Evolutionary conservation across 768 basidiomycete species (phyloP).

Genomic region (Mycena venus): DNA sequence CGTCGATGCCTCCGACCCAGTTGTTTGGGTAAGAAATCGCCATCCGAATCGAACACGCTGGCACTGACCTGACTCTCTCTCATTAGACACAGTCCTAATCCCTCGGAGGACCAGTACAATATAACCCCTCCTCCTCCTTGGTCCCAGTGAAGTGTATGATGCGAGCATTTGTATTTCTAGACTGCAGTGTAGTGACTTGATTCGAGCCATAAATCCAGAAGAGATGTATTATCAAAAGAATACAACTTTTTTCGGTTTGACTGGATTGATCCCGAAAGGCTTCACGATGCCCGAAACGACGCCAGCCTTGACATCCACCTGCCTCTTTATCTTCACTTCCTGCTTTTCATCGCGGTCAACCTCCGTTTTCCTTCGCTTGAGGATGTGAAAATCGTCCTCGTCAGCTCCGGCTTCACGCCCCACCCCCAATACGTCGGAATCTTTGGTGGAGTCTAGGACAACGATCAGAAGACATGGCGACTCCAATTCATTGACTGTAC

Average conservation of each 20-base stretch:
- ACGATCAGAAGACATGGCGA: background rate
- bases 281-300: conserved; percentile 57
- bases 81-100: background rate
- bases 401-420: conserved; percentile 82
- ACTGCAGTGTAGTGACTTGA: too few species aligned
- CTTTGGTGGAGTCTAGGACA: conserved; percentile 52
- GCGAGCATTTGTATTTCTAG: background rate
- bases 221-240: too few species aligned
- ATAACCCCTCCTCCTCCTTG: background rate
- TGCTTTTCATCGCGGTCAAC: conserved; percentile 72
- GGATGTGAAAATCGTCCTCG: conserved; percentile 93
- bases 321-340: conserved; percentile 57
- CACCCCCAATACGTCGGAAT: conserved; percentile 55
- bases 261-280: conserved; percentile 43
- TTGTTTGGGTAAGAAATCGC: background rate
- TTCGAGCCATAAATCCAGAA: too few species aligned
- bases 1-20: background rate
- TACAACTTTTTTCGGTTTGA: conserved; percentile 60
- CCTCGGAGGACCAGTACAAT: background rate
- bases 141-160: background rate
- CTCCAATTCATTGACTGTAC: conserved; percentile 36
- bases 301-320: conserved; percentile 58
- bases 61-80: background rate
- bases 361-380: conserved; percentile 74
- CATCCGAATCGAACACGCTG: background rate